A percentile compares a stretch with the other conserved stretches of the same genome.
These are phyloP conservation scores for Globisporangium takayamanum DNA, from an alignment of 352 stramenopile species.

Conservation along the genomic window DNA sequence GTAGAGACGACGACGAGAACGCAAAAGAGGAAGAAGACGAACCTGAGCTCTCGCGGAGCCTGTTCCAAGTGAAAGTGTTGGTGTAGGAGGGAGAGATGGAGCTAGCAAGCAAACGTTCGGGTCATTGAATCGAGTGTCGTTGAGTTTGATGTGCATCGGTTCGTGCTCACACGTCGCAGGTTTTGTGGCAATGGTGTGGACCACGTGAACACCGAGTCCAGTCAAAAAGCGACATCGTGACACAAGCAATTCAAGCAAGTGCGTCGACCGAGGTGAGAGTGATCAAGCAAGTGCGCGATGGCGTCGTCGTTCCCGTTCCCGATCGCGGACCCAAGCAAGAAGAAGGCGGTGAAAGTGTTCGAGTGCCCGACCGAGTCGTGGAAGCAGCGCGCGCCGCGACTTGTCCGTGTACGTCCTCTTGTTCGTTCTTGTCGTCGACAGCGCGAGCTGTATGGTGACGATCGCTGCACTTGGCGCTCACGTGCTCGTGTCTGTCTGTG, in stretches of 20 bases:
- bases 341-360: slow-evolving; percentile 74
- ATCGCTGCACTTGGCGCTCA: not conserved
- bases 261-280: not conserved
- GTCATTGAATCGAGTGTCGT: not conserved
- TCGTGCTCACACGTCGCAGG: slow-evolving; percentile 21
- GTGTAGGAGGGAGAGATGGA: slow-evolving; percentile 18
- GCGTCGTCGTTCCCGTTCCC: slow-evolving; percentile 69
- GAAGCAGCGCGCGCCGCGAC: slow-evolving; percentile 39
- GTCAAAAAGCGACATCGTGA: slow-evolving; percentile 7
- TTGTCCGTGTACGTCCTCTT: slow-evolving; percentile 21
- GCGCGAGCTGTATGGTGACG: too few species aligned
- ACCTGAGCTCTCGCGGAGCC: slow-evolving; percentile 19
- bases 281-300: slow-evolving; percentile 1
- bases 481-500: not conserved
- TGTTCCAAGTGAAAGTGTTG: slow-evolving; percentile 68
- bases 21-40: slow-evolving; percentile 12
- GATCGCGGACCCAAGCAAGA: slow-evolving; percentile 56
- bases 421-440: not conserved
- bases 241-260: not conserved
- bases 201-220: slow-evolving; percentile 3
- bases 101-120: too few species aligned
- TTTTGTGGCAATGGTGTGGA: not conserved
- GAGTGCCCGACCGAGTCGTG: slow-evolving; percentile 67
- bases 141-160: not conserved
- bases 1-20: slow-evolving; percentile 5